These are phyloP conservation scores for Evernia prunastri DNA, from an alignment of 495 filamentous ascomycete genomes.

Conservation along the genomic window DNA sequence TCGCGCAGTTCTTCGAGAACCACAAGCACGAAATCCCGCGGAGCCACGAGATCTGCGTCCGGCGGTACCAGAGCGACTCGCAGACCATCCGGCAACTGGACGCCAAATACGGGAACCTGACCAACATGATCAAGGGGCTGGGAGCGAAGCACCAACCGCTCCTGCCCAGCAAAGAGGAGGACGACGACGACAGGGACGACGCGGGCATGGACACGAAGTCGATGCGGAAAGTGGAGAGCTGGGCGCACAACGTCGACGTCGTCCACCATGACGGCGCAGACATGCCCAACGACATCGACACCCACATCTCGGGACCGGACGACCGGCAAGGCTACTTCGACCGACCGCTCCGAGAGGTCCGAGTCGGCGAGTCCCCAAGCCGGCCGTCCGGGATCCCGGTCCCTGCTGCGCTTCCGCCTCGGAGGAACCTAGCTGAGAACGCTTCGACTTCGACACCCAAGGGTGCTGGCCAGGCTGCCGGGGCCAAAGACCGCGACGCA, in stretches of 20 bases:
- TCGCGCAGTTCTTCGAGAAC: constrained; percentile 79
- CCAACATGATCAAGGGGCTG: constrained; percentile 83
- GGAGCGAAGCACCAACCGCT: constrained; percentile 76
- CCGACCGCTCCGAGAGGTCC: constrained; percentile 70
- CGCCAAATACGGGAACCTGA: constrained; percentile 83
- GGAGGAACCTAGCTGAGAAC: constrained; percentile 19
- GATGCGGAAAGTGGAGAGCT: constrained; percentile 64
- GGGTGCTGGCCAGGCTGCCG: constrained; percentile 31
- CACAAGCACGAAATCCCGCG: constrained; percentile 90
- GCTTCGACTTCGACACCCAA: constrained; percentile 1
- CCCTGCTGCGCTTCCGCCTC: constrained; percentile 42
- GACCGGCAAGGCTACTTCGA: constrained; percentile 62
- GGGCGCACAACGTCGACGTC: constrained; percentile 56
- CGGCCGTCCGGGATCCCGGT: constrained; percentile 86
- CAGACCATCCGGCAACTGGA: constrained; percentile 77
- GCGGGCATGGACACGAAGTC: constrained; percentile 44
- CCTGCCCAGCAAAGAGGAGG: constrained; percentile 55
- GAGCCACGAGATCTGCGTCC: constrained; percentile 84
- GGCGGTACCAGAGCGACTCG: constrained; percentile 75
- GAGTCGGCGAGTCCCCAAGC: constrained; percentile 83
- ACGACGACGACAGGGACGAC: constrained; percentile 41
- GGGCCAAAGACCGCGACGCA: not conserved
- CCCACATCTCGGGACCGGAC: constrained; percentile 29
- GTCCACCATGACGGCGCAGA: constrained; percentile 11
- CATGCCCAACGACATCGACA: constrained; percentile 30